phyloP scores from a whole-genome alignment of 2,329 filamentous ascomycete species.

The Aspergillus bombycis region DNA sequence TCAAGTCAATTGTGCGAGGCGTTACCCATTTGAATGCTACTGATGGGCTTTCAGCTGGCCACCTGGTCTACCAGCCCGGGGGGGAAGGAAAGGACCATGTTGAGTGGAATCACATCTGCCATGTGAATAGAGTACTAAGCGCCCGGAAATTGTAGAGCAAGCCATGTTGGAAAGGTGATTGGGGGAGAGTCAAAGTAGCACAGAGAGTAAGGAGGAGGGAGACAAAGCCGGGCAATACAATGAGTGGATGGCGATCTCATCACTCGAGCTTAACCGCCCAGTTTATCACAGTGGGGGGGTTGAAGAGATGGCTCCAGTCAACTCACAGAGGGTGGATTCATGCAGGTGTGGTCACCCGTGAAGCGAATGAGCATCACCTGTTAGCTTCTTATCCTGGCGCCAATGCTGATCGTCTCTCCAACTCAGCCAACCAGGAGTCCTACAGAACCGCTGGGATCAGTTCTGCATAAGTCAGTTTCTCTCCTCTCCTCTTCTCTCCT shows the following conservation, averaged over 20 bases:
- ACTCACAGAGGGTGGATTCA: constrained; percentile 9
- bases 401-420: constrained; percentile 30
- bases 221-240: constrained; percentile 7
- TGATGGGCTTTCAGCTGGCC: constrained; percentile 24
- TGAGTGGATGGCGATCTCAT: constrained; percentile 32
- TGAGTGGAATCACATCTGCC: constrained; percentile 13
- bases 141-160: constrained; percentile 30
- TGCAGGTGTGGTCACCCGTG: constrained; percentile 26
- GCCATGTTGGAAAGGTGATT: constrained; percentile 19
- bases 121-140: constrained; percentile 31
- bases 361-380: constrained; percentile 20
- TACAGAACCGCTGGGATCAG: constrained; percentile 31
- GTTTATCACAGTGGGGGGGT: constrained; percentile 38
- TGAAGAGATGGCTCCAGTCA: not conserved
- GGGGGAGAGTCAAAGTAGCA: constrained; percentile 11
- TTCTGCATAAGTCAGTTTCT: not conserved
- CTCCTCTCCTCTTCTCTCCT: too few relatives aligned
- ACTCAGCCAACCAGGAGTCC: constrained; percentile 31
- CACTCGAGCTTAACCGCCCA: constrained; percentile 25
- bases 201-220: constrained; percentile 6
- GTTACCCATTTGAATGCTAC: constrained; percentile 35
- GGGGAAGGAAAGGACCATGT: constrained; percentile 22
- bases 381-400: constrained; percentile 32
- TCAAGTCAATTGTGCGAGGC: constrained; percentile 11
- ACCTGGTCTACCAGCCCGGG: constrained; percentile 10